These are phyloP conservation scores for Monascus ruber DNA, from an alignment of 2,329 filamentous ascomycete species.

Conservation along the genomic window DNA sequence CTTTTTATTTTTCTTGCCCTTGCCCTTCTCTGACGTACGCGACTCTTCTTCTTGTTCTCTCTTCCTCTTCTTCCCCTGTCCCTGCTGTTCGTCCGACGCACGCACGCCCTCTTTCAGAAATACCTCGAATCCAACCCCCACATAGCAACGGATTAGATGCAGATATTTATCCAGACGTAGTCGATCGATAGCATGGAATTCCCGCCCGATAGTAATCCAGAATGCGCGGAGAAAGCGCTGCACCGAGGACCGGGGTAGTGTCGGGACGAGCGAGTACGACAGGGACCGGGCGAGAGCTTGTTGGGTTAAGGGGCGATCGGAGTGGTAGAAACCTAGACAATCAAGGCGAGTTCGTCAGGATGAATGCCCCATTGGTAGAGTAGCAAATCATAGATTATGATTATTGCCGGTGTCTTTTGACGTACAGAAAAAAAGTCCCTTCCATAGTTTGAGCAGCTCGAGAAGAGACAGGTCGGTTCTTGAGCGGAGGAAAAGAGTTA, in stretches of 20 bases:
- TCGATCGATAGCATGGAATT: slow-evolving; percentile 62
- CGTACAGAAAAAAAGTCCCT: slow-evolving; percentile 76
- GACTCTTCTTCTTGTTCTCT: neutral
- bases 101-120: slow-evolving; percentile 18
- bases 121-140: slow-evolving; percentile 55
- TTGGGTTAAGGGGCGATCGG: slow-evolving; percentile 77
- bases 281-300: slow-evolving; percentile 72
- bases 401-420: neutral
- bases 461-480: slow-evolving; percentile 50
- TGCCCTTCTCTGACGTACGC: neutral
- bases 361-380: too few relatives aligned
- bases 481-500: slow-evolving; percentile 64
- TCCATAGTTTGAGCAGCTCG: slow-evolving; percentile 84
- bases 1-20: slow-evolving; percentile 9
- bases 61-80: slow-evolving; percentile 6
- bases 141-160: slow-evolving; percentile 65
- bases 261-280: slow-evolving; percentile 52
- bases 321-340: slow-evolving; percentile 67
- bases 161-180: slow-evolving; percentile 88
- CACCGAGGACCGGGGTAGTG: slow-evolving; percentile 40
- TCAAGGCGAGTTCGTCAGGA: neutral
- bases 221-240: slow-evolving; percentile 49
- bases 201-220: slow-evolving; percentile 57
- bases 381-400: too few relatives aligned
- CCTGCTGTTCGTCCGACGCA: slow-evolving; percentile 7